Evolutionary conservation across 1,284 basidiomycete species (phyloP).

Genomic region (Schizophyllum amplum): DNA sequence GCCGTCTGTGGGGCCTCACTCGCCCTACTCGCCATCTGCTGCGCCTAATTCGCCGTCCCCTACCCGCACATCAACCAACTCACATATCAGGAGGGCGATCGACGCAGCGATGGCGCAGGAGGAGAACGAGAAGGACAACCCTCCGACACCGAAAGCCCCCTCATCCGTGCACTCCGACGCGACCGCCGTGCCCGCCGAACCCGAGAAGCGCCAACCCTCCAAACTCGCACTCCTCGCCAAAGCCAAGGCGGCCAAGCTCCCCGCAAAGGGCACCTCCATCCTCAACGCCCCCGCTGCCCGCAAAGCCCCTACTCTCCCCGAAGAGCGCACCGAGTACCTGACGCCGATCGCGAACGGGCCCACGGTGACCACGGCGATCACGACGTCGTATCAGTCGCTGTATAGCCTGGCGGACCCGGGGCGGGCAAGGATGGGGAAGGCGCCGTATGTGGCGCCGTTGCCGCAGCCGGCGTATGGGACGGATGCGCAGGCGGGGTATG

Average conservation of each 20-base stretch:
- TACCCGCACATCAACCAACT: slow-evolving; percentile 41
- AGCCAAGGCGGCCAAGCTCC: slow-evolving; percentile 43
- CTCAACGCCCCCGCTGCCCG: slow-evolving; percentile 23
- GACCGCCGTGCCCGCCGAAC: slow-evolving; percentile 5
- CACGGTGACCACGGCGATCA: slow-evolving; percentile 72
- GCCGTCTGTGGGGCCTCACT: too few relatives aligned
- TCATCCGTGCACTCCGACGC: not conserved
- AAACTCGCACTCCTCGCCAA: slow-evolving; percentile 66
- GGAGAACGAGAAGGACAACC: slow-evolving; percentile 23
- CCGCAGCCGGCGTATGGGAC: not conserved
- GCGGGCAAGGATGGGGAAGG: slow-evolving; percentile 26
- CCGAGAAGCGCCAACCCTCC: slow-evolving; percentile 34
- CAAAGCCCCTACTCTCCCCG: slow-evolving; percentile 23
- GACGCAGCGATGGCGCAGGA: slow-evolving; percentile 42
- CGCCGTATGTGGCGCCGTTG: slow-evolving; percentile 34
- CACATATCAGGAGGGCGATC: slow-evolving; percentile 54
- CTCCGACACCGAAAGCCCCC: not conserved
- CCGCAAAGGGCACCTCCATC: slow-evolving; percentile 20
- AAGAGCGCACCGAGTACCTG: slow-evolving; percentile 53
- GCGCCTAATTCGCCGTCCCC: not conserved
- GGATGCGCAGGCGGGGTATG: too few relatives aligned
- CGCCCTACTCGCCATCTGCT: not conserved
- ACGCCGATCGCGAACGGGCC: slow-evolving; percentile 68
- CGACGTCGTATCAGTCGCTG: slow-evolving; percentile 63
- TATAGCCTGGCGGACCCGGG: slow-evolving; percentile 43